Conservation (phyloP, 179 eudicot species). For the Silene coronaria region DNA sequence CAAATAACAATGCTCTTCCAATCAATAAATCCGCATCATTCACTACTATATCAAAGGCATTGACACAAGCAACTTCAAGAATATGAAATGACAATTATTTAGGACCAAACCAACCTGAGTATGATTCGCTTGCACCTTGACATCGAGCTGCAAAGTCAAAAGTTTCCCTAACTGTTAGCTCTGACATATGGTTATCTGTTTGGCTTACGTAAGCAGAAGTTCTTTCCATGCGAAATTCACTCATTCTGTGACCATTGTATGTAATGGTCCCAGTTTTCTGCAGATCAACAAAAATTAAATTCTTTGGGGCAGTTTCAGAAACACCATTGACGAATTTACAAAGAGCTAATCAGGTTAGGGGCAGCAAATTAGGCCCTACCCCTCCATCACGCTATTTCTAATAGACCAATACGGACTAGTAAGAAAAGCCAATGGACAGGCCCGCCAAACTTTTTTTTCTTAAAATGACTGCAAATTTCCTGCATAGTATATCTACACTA, state of each 20-base stretch:
- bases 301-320: neutral
- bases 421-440: no score
- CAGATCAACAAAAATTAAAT: slow-evolving; percentile 4
- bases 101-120: slow-evolving; percentile 48
- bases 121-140: slow-evolving; percentile 59
- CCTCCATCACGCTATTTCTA: no score
- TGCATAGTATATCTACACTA: no score
- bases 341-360: no score
- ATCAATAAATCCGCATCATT: no score
- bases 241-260: slow-evolving; percentile 49
- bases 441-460: no score
- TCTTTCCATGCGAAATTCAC: slow-evolving; percentile 51
- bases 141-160: slow-evolving; percentile 64
- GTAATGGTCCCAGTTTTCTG: slow-evolving; percentile 49
- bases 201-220: slow-evolving; percentile 70
- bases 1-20: no score
- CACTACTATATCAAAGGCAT: no score
- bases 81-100: neutral
- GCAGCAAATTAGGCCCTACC: no score
- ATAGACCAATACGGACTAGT: no score
- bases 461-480: no score
- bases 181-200: slow-evolving; percentile 55
- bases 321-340: neutral
- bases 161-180: slow-evolving; percentile 59
- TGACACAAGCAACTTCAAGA: neutral